These are phyloP conservation scores for Penicillium brasilianum DNA, from an alignment of 2,329 filamentous ascomycete genomes.

Conservation along the genomic window DNA sequence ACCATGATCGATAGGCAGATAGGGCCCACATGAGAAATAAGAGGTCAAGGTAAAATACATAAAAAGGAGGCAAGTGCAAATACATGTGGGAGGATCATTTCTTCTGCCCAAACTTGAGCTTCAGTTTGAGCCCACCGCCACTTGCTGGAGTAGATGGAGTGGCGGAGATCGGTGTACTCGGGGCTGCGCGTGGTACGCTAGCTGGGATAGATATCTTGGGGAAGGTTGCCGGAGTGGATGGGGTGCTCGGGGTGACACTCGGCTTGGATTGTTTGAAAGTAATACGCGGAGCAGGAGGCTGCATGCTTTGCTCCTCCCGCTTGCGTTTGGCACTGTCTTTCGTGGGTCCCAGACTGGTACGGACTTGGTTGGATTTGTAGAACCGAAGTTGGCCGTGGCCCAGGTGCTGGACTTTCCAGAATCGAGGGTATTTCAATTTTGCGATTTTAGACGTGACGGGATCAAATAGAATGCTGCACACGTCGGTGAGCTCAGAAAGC, in stretches of 20 bases:
- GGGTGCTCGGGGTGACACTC: conserved; percentile 28
- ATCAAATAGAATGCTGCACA: conserved; percentile 62
- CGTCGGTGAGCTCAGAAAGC: conserved; percentile 61
- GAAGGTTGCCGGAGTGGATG: conserved; percentile 30
- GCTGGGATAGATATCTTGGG: conserved; percentile 43
- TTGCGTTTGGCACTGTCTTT: conserved; percentile 46
- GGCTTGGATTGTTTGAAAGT: conserved; percentile 51
- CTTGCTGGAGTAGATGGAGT: conserved; percentile 40
- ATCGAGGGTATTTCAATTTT: conserved; percentile 60
- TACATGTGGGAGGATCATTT: conserved; percentile 28
- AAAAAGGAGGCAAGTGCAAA: conserved; percentile 14
- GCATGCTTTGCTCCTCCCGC: conserved; percentile 44
- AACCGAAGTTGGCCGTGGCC: conserved; percentile 56
- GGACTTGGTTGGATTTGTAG: conserved; percentile 44
- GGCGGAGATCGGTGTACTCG: conserved; percentile 34
- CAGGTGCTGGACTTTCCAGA: conserved; percentile 60
- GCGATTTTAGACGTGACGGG: conserved; percentile 56
- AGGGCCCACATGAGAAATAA: conserved; percentile 13
- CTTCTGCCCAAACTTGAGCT: conserved; percentile 46
- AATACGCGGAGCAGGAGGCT: conserved; percentile 44
- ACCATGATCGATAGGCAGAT: background rate
- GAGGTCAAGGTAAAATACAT: conserved; percentile 26
- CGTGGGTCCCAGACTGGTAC: conserved; percentile 43
- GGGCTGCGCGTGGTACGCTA: conserved; percentile 31
- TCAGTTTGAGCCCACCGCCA: conserved; percentile 49